Evolutionary conservation across 1,139 yeast species (phyloP), one percentile per base, ranked within the genome.

Genomic region (Nakaseomyces sp.): DNA sequence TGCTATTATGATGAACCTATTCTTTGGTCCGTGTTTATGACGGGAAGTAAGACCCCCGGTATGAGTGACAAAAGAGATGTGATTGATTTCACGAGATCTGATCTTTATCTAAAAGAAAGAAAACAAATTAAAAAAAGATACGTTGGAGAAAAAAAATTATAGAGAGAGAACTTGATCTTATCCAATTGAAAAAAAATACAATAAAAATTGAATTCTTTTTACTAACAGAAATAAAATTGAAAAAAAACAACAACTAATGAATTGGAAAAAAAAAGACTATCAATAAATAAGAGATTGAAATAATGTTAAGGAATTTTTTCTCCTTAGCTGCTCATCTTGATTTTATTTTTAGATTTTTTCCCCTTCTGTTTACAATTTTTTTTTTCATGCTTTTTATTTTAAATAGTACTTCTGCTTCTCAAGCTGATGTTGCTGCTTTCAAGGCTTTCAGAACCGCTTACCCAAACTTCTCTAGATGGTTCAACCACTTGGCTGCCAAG

Each of bases 391-490:
- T n/a, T n/a, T n/a, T n/a, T n/a, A 22, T 2, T 22, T 22, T 22
- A 7, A 15, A 29, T 29, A 85, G 95, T 70, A 70, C 88, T 56
- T 66, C 85, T 60, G 89, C 96, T 58, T 74, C 97, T 61, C 96
- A 87, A 75, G 96, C 96, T 67, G 97, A 91, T 68, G 98, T 86
- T 56, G 70, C 88, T 58, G 89, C 79, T 69, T 83, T 79, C 93
- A 80, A 86, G 78, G 91, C 96, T 70, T 89, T 91, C 81, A 95
- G 86, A 73, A 71, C 76, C 65, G 77, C 86, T 72, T 89, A 72
- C 85, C 96, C 97, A 71, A 81, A 85, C 71, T 87, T 88, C 67
- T 73, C 95, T 68, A 88, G 97, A 79, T 91, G 96, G 96, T 87
- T 83, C 79, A 85, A 85, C 82, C 96, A 88, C 87, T 81, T 89